Percentiles rank a stretch among this genome's conserved stretches.
Evolutionary conservation across 345 rosid genomes (phyloP).

Genomic region (Camelina sativa): DNA sequence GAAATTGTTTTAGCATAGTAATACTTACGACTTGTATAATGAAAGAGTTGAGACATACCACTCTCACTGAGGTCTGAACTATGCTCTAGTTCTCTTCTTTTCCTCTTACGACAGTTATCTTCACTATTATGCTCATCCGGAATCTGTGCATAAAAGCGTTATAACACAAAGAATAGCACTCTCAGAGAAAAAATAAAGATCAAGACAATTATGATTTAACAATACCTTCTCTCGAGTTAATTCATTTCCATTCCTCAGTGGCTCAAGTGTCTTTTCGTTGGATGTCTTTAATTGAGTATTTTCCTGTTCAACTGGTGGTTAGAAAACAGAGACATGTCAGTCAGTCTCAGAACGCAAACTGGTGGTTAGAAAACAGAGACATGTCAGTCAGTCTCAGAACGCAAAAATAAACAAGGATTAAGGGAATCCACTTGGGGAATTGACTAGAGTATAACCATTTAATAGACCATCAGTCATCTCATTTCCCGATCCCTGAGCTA

Average conservation of each 20-base stretch:
- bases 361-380: no score
- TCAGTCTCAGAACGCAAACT: no score
- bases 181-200: not conserved
- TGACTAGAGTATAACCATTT: slow-evolving; percentile 27
- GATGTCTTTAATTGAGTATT: no score
- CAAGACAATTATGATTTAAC: not conserved
- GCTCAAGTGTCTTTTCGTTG: not conserved
- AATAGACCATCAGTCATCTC: slow-evolving; percentile 36
- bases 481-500: slow-evolving; percentile 31
- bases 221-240: slow-evolving; percentile 1
- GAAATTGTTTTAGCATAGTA: not conserved
- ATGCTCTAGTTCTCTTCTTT: slow-evolving; percentile 2
- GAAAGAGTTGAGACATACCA: slow-evolving; percentile 10
- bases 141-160: not conserved
- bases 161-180: not conserved
- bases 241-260: not conserved
- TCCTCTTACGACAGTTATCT: slow-evolving; percentile 1
- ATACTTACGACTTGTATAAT: not conserved
- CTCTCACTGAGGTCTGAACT: slow-evolving; percentile 10
- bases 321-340: slow-evolving; percentile 11
- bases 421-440: not conserved
- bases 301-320: not conserved
- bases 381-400: not conserved
- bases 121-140: not conserved
- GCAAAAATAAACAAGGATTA: not conserved